phyloP scores from a whole-genome alignment of 257 asterid genomes.

The Ilex aquifolium region DNA sequence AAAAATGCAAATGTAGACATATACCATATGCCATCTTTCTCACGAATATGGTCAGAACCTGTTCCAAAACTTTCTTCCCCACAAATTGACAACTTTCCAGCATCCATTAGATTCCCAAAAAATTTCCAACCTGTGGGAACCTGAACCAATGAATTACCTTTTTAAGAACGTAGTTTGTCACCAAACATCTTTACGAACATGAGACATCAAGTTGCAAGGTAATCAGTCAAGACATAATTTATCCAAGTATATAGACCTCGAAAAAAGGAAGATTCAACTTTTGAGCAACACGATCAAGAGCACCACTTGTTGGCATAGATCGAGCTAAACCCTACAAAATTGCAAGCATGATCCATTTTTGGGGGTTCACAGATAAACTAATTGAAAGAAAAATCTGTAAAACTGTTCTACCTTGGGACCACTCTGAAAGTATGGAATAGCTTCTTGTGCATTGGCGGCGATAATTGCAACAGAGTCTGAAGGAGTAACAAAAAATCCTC shows the following conservation, averaged over 20 bases:
- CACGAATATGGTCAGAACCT: constrained; percentile 97
- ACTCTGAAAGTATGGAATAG: constrained; percentile 76
- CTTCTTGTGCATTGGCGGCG: constrained; percentile 88
- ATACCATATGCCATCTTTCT: constrained; percentile 99
- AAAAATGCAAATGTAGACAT: constrained; percentile 6
- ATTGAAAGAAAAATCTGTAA: not conserved
- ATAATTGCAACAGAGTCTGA: constrained; percentile 96
- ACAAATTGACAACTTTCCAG: constrained; percentile 82
- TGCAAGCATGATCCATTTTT: constrained; percentile 1
- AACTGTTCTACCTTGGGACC: constrained; percentile 67
- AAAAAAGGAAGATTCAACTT: constrained; percentile 73
- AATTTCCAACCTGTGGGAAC: constrained; percentile 99
- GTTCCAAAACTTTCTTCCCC: constrained; percentile 99
- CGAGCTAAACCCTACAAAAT: constrained; percentile 85
- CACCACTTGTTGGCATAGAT: constrained; percentile 99
- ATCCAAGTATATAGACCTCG: constrained; percentile 36
- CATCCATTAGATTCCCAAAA: constrained; percentile 97
- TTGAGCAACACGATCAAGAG: constrained; percentile 90
- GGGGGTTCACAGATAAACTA: not conserved
- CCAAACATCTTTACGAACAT: constrained; percentile 3
- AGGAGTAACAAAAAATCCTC: constrained; percentile 85
- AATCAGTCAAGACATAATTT: not conserved
- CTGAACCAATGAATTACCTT: constrained; percentile 29
- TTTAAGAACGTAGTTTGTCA: constrained; percentile 3
- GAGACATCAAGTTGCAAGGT: not conserved